phyloP scores from a whole-genome alignment of 106 monocot genomes.

The Triglochin maritima region DNA sequence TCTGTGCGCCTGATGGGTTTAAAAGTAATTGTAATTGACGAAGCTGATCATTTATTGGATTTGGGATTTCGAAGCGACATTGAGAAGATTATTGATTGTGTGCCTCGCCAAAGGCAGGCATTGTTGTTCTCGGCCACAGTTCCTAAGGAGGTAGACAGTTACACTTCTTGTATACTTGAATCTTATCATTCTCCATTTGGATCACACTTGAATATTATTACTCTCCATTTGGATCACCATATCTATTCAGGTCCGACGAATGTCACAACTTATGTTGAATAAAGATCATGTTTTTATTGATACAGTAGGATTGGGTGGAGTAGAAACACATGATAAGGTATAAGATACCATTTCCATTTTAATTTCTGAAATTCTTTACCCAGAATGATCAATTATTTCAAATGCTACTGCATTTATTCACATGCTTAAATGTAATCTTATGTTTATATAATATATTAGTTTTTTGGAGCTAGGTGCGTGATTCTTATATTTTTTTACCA shows the following conservation, averaged over 20 bases:
- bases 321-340: slow-evolving; percentile 83
- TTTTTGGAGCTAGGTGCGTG: too few species aligned
- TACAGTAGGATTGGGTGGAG: slow-evolving; percentile 59
- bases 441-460: too few species aligned
- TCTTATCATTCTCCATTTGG: not conserved
- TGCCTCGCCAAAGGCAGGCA: slow-evolving; percentile 85
- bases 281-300: slow-evolving; percentile 75
- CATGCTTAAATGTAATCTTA: too few species aligned
- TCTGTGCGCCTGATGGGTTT: slow-evolving; percentile 85
- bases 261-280: slow-evolving; percentile 87
- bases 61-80: slow-evolving; percentile 94
- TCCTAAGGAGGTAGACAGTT: slow-evolving; percentile 56
- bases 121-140: slow-evolving; percentile 85
- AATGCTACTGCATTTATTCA: too few species aligned
- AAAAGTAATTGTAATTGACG: slow-evolving; percentile 84
- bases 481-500: too few species aligned
- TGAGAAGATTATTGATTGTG: slow-evolving; percentile 87
- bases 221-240: too few species aligned
- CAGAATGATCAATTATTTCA: too few species aligned
- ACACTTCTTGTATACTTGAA: not conserved
- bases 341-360: not conserved
- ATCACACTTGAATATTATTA: not conserved
- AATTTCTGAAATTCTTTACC: not conserved
- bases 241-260: slow-evolving; percentile 53
- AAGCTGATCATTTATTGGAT: slow-evolving; percentile 87